Evolutionary conservation across 257 asterid species (phyloP).

Genomic region (Galeopsis tetrahit): DNA sequence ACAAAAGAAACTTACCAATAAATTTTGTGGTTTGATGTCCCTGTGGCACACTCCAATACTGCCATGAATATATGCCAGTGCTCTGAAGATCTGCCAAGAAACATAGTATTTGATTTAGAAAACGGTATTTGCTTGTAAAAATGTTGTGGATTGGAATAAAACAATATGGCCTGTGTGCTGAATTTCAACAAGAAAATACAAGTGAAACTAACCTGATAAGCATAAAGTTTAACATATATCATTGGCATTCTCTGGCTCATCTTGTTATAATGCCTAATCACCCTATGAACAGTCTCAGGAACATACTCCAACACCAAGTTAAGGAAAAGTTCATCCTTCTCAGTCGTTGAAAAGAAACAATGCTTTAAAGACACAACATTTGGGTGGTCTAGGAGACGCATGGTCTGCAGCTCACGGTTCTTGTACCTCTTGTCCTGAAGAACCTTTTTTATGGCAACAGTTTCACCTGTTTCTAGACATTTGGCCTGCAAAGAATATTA

Average conservation of each 20-base stretch:
- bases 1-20: constrained; percentile 54
- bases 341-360: constrained; percentile 82
- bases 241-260: constrained; percentile 86
- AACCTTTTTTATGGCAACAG: constrained; percentile 88
- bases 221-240: constrained; percentile 77
- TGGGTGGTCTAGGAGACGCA: constrained; percentile 88
- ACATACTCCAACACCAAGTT: constrained; percentile 88
- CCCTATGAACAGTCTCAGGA: constrained; percentile 83
- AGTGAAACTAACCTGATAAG: constrained; percentile 60
- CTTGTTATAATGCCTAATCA: constrained; percentile 79
- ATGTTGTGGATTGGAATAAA: not conserved
- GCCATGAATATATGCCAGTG: constrained; percentile 76
- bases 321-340: constrained; percentile 77
- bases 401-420: constrained; percentile 84
- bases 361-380: constrained; percentile 74
- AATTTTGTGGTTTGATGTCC: constrained; percentile 86
- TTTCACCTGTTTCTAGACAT: constrained; percentile 86
- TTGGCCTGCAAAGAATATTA: constrained; percentile 60
- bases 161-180: not conserved
- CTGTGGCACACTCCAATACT: constrained; percentile 91
- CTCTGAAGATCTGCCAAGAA: constrained; percentile 64
- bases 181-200: not conserved
- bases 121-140: not conserved
- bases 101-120: not conserved
- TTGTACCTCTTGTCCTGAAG: constrained; percentile 91